Evolutionary conservation across 257 asterid genomes (phyloP).

Genomic region (Pogostemon cablin): DNA sequence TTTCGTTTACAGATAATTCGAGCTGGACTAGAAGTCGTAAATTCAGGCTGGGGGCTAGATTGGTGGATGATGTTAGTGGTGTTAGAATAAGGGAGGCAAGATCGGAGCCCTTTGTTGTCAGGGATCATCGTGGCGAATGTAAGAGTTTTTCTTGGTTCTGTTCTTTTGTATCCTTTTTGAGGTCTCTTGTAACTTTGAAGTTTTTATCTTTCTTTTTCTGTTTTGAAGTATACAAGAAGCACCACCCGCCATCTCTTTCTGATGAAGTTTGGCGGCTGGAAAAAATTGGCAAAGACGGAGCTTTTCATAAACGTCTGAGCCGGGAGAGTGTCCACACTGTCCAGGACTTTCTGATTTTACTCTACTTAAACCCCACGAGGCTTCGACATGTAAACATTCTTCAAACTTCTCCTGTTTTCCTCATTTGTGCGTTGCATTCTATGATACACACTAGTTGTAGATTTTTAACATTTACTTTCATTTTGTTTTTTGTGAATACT

Average conservation of each 20-base stretch:
- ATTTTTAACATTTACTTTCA: not conserved
- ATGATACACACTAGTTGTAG: not conserved
- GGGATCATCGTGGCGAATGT: slow-evolving; percentile 95
- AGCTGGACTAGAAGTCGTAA: slow-evolving; percentile 98
- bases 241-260: slow-evolving; percentile 80
- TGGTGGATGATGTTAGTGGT: slow-evolving; percentile 56
- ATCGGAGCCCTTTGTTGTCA: slow-evolving; percentile 77
- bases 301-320: slow-evolving; percentile 80
- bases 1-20: slow-evolving; percentile 83
- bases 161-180: not conserved
- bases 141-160: slow-evolving; percentile 38
- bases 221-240: slow-evolving; percentile 83
- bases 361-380: slow-evolving; percentile 63
- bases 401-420: not conserved
- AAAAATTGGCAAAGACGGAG: slow-evolving; percentile 92
- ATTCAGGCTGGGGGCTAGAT: slow-evolving; percentile 79
- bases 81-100: slow-evolving; percentile 72
- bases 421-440: not conserved
- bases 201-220: not conserved
- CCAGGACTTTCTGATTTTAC: slow-evolving; percentile 68
- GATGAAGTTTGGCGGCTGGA: slow-evolving; percentile 96
- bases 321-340: slow-evolving; percentile 70
- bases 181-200: not conserved
- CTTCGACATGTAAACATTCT: slow-evolving; percentile 66
- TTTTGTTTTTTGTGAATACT: too few relatives aligned